phyloP scores from a whole-genome alignment of 352 stramenopile species.

The Hyaloperonospora brassicae region DNA sequence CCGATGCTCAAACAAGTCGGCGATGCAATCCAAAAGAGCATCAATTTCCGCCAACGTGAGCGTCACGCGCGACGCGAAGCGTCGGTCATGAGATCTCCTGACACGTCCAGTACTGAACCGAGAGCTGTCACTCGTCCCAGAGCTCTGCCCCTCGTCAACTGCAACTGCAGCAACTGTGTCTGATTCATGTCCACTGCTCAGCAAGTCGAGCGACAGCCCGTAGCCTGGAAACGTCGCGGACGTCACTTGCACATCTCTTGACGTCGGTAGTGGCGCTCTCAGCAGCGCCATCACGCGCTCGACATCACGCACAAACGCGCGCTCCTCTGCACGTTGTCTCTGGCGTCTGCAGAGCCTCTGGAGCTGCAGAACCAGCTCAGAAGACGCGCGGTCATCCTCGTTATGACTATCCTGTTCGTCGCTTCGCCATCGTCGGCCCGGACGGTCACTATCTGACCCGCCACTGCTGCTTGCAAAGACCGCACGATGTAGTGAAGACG shows the following conservation, averaged over 20 bases:
- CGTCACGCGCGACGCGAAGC: conserved; percentile 8
- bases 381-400: conserved; percentile 13
- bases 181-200: conserved; percentile 25
- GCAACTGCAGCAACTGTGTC: conserved; percentile 6
- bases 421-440: conserved; percentile 24
- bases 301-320: conserved; percentile 55
- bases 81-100: conserved; percentile 11
- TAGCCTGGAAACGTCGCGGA: conserved; percentile 23
- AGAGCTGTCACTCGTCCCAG: conserved; percentile 7
- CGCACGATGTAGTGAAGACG: no score
- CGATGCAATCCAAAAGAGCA: conserved; percentile 60
- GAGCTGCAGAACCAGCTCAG: conserved; percentile 55
- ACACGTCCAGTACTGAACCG: conserved; percentile 15
- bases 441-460: conserved; percentile 7
- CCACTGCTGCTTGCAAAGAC: neutral
- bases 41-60: conserved; percentile 40
- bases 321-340: conserved; percentile 55
- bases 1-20: conserved; percentile 59
- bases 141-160: conserved; percentile 5
- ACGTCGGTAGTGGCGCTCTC: conserved; percentile 15
- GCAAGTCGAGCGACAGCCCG: conserved; percentile 12
- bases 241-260: conserved; percentile 10
- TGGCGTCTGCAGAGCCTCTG: conserved; percentile 56
- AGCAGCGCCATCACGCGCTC: conserved; percentile 48
- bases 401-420: conserved; percentile 17